phyloP scores from a whole-genome alignment of 73 alveolate genomes.

The Paramecium tetraurelia region DNA sequence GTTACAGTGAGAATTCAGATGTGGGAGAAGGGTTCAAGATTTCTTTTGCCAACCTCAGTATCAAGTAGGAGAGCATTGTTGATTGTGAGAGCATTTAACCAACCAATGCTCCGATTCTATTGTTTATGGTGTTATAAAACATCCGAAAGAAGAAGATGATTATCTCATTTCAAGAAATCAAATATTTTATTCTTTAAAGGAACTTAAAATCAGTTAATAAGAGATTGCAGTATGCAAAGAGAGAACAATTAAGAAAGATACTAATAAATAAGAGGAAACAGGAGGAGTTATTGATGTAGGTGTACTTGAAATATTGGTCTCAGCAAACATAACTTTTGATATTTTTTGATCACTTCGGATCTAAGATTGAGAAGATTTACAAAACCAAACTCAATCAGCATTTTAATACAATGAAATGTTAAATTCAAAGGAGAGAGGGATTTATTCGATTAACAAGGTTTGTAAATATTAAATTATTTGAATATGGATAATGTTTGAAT shows the following conservation, averaged over 20 bases:
- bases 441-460: not conserved
- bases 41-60: not conserved
- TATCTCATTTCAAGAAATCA: not conserved
- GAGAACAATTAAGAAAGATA: not conserved
- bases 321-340: not conserved
- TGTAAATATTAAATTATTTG: not conserved
- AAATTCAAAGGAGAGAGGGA: not conserved
- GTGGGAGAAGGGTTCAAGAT: not conserved
- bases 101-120: not conserved
- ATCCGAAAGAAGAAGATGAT: not conserved
- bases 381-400: not conserved
- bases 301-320: constrained; percentile 12
- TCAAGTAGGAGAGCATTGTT: not conserved
- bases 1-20: not conserved
- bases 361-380: not conserved
- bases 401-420: not conserved
- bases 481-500: not conserved
- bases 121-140: not conserved
- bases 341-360: not conserved
- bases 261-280: not conserved
- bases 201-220: not conserved
- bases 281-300: not conserved
- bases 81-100: not conserved
- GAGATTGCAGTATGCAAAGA: not conserved
- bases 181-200: not conserved